Evolutionary conservation across 805 yeast species (phyloP).

Genomic region (Wickerhamomyces strasburgensis): DNA sequence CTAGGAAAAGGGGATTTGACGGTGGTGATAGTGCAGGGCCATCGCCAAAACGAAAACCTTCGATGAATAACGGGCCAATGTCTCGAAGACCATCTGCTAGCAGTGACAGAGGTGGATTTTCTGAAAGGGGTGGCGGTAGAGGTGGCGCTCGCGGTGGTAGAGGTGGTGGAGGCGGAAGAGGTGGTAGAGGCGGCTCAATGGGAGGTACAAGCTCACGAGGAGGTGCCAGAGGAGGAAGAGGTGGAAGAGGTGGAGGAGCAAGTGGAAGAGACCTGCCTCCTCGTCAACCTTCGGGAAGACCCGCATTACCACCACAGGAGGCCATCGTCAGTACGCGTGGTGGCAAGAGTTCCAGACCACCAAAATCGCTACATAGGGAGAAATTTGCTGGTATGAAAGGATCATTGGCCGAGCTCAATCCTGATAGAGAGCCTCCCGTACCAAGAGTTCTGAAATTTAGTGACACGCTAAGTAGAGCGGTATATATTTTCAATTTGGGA

Average conservation of each 20-base stretch:
- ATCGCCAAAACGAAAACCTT: background rate
- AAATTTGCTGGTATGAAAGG: slow-evolving; percentile 3
- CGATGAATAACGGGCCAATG: background rate
- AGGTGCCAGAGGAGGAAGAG: slow-evolving; percentile 1
- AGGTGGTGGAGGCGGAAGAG: slow-evolving; percentile 3
- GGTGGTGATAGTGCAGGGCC: no score
- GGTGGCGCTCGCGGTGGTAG: slow-evolving; percentile 4
- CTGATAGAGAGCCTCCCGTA: no score
- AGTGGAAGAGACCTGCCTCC: no score
- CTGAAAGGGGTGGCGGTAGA: slow-evolving; percentile 4
- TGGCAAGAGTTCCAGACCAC: no score
- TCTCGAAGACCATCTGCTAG: background rate
- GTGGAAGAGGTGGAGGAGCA: no score
- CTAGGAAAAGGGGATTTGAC: no score
- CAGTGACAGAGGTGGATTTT: slow-evolving; percentile 1
- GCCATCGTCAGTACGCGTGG: no score
- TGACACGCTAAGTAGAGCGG: slow-evolving; percentile 11
- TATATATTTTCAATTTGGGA: slow-evolving; percentile 12
- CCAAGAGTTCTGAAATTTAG: slow-evolving; percentile 13
- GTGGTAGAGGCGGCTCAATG: background rate
- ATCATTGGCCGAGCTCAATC: no score
- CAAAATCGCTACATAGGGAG: no score
- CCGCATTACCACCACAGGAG: no score
- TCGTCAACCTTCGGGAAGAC: no score
- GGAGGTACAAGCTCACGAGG: slow-evolving; percentile 2